phyloP scores from a whole-genome alignment of 2,329 filamentous ascomycete genomes.

The Fusarium sterilihyphosum region DNA sequence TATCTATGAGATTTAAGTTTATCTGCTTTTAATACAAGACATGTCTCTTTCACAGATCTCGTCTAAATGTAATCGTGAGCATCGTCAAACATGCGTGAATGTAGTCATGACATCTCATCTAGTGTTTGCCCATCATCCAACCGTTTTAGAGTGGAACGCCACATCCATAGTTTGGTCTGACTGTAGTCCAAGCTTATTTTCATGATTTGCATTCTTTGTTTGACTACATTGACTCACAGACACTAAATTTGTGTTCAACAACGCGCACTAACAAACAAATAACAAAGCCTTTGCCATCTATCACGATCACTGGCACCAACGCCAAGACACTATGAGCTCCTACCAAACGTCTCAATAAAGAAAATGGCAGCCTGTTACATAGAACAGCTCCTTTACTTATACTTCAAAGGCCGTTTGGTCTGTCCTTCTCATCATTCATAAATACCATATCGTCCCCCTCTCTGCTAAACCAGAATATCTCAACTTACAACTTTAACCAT shows the following conservation, averaged over 20 bases:
- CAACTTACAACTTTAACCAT: background rate
- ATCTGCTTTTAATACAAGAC: constrained; percentile 22
- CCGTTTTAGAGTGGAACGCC: background rate
- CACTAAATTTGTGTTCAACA: background rate
- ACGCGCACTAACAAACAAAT: background rate
- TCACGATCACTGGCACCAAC: too few species aligned
- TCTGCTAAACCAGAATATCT: background rate
- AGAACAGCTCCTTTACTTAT: background rate
- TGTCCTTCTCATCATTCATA: background rate
- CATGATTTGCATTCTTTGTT: background rate
- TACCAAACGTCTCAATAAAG: too few species aligned
- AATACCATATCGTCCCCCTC: background rate
- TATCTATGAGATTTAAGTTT: constrained; percentile 3
- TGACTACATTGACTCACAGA: background rate
- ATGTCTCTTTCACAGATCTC: background rate
- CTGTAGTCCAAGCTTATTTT: background rate
- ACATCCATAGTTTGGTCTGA: background rate
- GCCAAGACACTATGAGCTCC: background rate
- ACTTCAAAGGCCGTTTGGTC: background rate
- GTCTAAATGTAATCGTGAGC: background rate
- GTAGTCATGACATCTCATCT: background rate
- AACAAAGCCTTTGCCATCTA: background rate
- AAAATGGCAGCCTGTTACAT: too few species aligned
- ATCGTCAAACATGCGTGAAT: background rate
- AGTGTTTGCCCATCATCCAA: background rate